Base-by-base conservation (phyloP, 2,329 filamentous ascomycete species). In the Neofusicoccum sp. region DNA sequence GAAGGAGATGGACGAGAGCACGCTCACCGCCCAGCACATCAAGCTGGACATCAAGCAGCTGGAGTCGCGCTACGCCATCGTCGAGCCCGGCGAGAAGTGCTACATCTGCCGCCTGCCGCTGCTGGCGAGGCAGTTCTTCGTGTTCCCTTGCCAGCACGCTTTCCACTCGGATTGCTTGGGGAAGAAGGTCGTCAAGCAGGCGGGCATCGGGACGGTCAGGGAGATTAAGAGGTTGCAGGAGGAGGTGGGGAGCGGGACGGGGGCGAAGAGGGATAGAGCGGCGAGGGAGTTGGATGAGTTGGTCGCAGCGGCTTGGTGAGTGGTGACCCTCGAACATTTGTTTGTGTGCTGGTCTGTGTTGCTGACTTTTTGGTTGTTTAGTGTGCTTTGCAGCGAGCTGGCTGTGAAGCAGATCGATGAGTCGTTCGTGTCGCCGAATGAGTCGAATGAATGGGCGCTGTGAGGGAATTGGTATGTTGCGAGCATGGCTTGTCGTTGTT, bases 61-160 rank as follows among this genome's bases (percentile, higher is more conserved):
- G 3, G 92, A 96, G 71, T 86, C 89, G 63, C 86, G 95, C 3
- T 99, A 98, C 71, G 95, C 93, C 1, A 96, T 99, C 64, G 95
- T 99, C 6, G 93, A 97, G 72, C 93, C 95, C 0, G 95, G 95
- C 0, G 95, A 99, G 79, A 88, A 91, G 71, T 99, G 95, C 75
- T 96, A 93, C 77, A 86, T 89, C 2, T 99, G 95, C 71, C 86
- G 87, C 0, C 77, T 98, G 60, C 95, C 95, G 8, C 78, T 99
- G 58, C 82, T 99, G 14, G 93, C 90, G 70, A 80, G 93, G 58
- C 93, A 97, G 69, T 99, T 99, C 76, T 99, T 98, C 68, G 95
- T 99, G 16, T 99, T 99, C 67, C 95, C 95, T 0, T 99, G 95
- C 75, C 95, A 99, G 79, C 95, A 99, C 76, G 90, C 93, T 3